Percentiles rank a stretch among this genome's conserved stretches.
Conservation (phyloP, 768 basidiomycete genomes). For the Termitomyces sp. region DNA sequence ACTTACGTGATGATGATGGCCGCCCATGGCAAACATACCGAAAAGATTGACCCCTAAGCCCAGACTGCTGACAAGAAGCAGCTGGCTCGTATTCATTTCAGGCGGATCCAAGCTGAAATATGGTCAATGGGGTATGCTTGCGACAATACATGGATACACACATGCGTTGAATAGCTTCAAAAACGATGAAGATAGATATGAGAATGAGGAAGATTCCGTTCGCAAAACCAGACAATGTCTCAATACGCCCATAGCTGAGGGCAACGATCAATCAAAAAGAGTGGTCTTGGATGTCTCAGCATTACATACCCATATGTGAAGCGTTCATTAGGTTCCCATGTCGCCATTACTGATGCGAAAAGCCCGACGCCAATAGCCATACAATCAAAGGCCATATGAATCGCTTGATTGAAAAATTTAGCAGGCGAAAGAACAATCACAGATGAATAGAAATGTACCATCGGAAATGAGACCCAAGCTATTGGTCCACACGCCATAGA, state of each 20-base stretch:
- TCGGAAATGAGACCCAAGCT: conserved; percentile 95
- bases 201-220: conserved; percentile 93
- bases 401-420: conserved; percentile 51
- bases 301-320: conserved; percentile 88
- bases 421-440: not conserved
- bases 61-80: conserved; percentile 83
- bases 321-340: conserved; percentile 91
- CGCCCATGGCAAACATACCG: conserved; percentile 99
- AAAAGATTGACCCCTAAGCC: conserved; percentile 94
- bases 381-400: conserved; percentile 99
- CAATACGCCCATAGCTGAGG: conserved; percentile 86
- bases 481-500: conserved; percentile 97
- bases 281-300: not conserved
- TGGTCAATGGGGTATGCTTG: not conserved
- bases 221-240: conserved; percentile 96
- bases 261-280: conserved; percentile 2
- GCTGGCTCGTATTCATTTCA: conserved; percentile 95
- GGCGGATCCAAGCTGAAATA: conserved; percentile 78
- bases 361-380: conserved; percentile 95
- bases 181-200: conserved; percentile 97
- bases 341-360: conserved; percentile 96
- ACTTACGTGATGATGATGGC: conserved; percentile 83
- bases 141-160: conserved; percentile 31
- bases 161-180: conserved; percentile 96
- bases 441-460: conserved; percentile 43